phyloP scores from a whole-genome alignment of 352 stramenopile genomes.

The Pythium coloratum region DNA sequence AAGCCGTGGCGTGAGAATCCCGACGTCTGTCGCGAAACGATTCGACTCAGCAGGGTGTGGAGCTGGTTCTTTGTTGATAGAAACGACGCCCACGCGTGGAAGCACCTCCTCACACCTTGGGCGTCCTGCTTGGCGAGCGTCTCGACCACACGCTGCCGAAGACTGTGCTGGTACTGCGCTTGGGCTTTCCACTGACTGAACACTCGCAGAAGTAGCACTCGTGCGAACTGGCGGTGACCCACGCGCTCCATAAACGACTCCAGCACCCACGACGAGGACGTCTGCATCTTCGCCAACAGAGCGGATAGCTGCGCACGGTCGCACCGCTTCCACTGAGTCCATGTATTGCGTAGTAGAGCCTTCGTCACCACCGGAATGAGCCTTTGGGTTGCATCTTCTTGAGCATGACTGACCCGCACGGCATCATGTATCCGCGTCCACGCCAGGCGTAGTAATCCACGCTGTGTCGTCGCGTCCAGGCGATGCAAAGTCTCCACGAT shows the following conservation, averaged over 20 bases:
- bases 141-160: not conserved
- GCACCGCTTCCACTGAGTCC: conserved; percentile 18
- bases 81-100: conserved; percentile 8
- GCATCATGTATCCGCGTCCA: not conserved
- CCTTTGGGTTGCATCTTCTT: not conserved
- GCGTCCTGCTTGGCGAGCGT: conserved; percentile 6
- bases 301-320: not conserved
- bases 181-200: conserved; percentile 11
- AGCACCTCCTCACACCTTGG: not conserved
- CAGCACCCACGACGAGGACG: not conserved
- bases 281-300: not conserved
- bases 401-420: no score
- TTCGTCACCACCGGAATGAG: not conserved
- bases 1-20: not conserved
- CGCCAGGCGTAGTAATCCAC: not conserved
- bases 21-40: not conserved
- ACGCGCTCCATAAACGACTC: conserved; percentile 9
- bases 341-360: conserved; percentile 2
- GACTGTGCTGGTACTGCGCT: conserved; percentile 1
- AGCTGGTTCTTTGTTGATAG: not conserved
- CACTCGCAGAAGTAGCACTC: conserved; percentile 1
- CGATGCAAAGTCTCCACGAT: not conserved
- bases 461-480: not conserved
- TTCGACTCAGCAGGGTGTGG: not conserved
- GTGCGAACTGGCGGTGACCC: not conserved